Evolutionary conservation across 1,139 yeast genomes (phyloP), one percentile per base, ranked within the genome.

Genomic region (Candida gigantensis): DNA sequence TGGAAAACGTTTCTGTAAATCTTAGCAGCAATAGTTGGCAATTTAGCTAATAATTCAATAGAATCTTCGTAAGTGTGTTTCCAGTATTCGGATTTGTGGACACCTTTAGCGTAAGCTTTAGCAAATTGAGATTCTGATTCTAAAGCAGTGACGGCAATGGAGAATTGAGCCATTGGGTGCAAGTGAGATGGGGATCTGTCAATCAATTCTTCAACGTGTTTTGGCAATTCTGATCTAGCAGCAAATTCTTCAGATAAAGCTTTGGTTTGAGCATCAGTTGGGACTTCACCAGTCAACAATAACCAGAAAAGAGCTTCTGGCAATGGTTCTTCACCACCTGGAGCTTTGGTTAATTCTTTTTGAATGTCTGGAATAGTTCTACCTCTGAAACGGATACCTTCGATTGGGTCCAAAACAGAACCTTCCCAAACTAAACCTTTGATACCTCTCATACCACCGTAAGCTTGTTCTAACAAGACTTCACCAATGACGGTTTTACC

Each of bases 371-470:
- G 97, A 56, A 92, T 92, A 57, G 98, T 90, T 72, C 84, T 80
- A 58, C 97, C 97, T 75, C 97, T 88, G 82, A 92, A 92, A 65
- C 97, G 84, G 65, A 92, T 92, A 61, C 98, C 98, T 72, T 92
- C 98, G 52, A 84, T 84, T 53, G 98, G 95, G 71, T 92, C 98
- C 65, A 92, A 78, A 40, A 92, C 98, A 41, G 97, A 90, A 58
- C 98, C 98, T 77, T 92, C 97, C 97, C 97, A 92, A 45, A 92
- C 97, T 55, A 92, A 77, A 59, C 96, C 96, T 72, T 87, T 87
- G 73, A 90, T 86, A 68, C 97, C 97, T 73, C 97, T 84, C 96
- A 87, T 88, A 79, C 98, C 98, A 77, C 97, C 98, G 72, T 92
- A 92, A 37, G 96, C 96, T 74, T 92, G 97, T 70, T 88, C 96